Evolutionary conservation across 2,329 filamentous ascomycete species (phyloP), one percentile per base, ranked within the genome.

Genomic region (Graphilbum sp.): DNA sequence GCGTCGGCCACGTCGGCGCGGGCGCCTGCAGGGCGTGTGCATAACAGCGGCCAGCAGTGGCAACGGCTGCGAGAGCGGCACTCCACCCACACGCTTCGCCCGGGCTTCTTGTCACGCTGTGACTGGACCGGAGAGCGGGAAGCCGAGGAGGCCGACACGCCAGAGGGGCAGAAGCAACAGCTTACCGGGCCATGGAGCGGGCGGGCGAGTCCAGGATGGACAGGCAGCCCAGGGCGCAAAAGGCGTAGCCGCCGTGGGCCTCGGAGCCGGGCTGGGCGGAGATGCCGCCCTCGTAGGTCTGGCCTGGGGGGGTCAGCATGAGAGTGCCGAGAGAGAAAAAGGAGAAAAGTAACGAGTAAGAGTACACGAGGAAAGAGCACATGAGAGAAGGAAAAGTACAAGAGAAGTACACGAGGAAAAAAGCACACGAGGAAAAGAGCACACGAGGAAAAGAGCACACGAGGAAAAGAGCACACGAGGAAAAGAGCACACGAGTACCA

Each of bases 231-330:
- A 98, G 63, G 40, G 83, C 87, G 59, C 88, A 95, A 59, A 96
- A 96, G 20, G 88, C 84, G 61, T 96, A 98, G 46, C 85, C 90
- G 43, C 90, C 90, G 60, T 98, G 90, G 39, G 88, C 90, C 66
- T 98, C 90, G 45, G 80, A 77, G 42, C 79, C 79, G 37, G 87
- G 90, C 45, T 79, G 78, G 40, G 75, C 80, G 46, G 83, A 87
- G 48, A 98, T 86, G 35, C 90, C 90, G 46, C 90, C 90, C 62
- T 98, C 90, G 57, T 80, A 95, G 11, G 84, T 92, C 67, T 96
- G 88, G 55, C 82, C 80, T 85, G 46, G 44, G 41, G 29, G n/a
- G n/a, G n/a, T n/a, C n/a, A n/a, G n/a, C n/a, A n/a, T n/a, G n/a
- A n/a, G n/a, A n/a, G n/a, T n/a, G n/a, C n/a, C n/a, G n/a, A n/a